Evolutionary conservation across 306 rosid species (phyloP).

Genomic region (Sophora flavescens): DNA sequence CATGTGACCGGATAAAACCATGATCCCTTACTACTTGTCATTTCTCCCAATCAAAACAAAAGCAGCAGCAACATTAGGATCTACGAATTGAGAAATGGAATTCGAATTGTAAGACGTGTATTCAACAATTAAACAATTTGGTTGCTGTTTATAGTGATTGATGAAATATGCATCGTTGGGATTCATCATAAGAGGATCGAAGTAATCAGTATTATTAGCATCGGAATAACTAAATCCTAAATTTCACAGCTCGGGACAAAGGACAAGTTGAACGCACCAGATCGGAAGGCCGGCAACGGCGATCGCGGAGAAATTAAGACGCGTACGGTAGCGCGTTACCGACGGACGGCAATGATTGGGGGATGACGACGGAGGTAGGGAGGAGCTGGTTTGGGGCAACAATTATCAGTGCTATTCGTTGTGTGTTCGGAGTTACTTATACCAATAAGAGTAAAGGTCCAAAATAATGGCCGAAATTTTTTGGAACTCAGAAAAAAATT

Average conservation of each 20-base stretch:
- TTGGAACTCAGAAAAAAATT: no score
- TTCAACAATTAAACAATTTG: conserved; percentile 30
- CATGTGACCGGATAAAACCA: conserved; percentile 11
- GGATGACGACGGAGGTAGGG: conserved; percentile 18
- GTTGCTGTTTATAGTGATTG: conserved; percentile 4
- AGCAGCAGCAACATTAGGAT: neutral
- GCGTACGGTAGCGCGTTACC: conserved; percentile 16
- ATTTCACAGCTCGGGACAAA: neutral
- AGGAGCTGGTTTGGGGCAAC: conserved; percentile 41
- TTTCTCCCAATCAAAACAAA: conserved; percentile 33
- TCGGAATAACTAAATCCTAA: neutral
- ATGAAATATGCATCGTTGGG: conserved; percentile 2
- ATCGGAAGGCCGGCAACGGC: conserved; percentile 16
- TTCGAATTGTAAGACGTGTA: neutral
- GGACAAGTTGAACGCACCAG: conserved; percentile 39
- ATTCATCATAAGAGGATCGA: conserved; percentile 31
- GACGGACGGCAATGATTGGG: neutral
- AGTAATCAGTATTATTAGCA: neutral
- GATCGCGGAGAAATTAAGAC: neutral
- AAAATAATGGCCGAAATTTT: no score
- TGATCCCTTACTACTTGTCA: conserved; percentile 7
- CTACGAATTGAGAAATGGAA: conserved; percentile 37
- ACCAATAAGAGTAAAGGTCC: no score
- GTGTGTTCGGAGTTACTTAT: no score
- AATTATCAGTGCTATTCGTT: neutral